These are phyloP conservation scores for Brassica nigra DNA, from an alignment of 345 rosid genomes.

Conservation along the genomic window DNA sequence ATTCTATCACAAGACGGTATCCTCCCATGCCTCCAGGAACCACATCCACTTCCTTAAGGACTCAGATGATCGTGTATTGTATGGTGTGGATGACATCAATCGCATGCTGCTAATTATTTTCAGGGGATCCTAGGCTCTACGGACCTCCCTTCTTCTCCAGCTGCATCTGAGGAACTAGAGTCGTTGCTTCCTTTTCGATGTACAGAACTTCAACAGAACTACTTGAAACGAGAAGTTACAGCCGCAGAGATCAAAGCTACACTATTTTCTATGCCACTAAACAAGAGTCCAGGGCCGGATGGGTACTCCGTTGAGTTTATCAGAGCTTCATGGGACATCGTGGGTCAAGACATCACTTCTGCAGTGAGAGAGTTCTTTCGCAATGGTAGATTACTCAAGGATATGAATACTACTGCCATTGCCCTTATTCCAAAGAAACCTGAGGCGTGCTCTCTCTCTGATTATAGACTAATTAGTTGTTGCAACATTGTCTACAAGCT, in stretches of 20 bases:
- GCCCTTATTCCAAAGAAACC: not conserved
- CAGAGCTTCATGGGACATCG: not conserved
- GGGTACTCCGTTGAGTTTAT: not conserved
- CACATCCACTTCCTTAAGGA: not conserved
- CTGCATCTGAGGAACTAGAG: not conserved
- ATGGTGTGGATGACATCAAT: not conserved
- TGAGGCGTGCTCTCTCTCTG: not conserved
- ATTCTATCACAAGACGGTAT: not conserved
- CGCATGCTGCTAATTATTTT: not conserved
- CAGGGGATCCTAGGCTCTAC: not conserved
- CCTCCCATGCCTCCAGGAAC: not conserved
- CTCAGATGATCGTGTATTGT: not conserved
- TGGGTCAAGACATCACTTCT: not conserved
- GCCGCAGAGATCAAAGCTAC: not conserved
- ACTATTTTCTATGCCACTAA: not conserved
- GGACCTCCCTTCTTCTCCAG: not conserved
- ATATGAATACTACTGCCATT: not conserved
- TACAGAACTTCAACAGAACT: not conserved
- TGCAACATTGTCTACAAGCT: not conserved
- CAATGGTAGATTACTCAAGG: not conserved
- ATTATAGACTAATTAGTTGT: not conserved
- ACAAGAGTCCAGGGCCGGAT: not conserved
- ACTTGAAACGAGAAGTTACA: not conserved
- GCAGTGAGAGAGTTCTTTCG: not conserved
- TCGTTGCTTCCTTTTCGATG: not conserved